Percentiles rank a stretch among this genome's conserved stretches.
phyloP scores from a whole-genome alignment of 2,329 filamentous ascomycete species.

The Arachnomyces sp. region DNA sequence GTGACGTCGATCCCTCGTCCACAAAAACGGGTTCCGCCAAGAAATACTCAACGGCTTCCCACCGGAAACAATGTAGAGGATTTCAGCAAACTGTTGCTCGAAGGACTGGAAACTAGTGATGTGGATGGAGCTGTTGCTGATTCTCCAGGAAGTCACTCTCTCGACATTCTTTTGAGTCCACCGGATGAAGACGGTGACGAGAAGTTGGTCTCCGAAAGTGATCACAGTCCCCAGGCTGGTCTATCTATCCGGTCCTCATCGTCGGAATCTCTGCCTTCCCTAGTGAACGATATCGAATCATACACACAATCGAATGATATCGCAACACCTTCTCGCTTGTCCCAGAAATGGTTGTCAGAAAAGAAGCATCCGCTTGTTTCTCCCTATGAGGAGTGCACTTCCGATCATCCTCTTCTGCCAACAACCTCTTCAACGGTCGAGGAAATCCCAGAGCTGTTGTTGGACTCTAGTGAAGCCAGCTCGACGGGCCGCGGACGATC shows the following conservation, averaged over 20 bases:
- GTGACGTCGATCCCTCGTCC: conserved; percentile 53
- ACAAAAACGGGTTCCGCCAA: conserved; percentile 31
- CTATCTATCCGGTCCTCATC: conserved; percentile 46
- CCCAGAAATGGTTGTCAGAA: conserved; percentile 30
- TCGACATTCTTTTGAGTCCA: conserved; percentile 51
- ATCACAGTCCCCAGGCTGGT: conserved; percentile 37
- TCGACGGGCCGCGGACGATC: conserved; percentile 22
- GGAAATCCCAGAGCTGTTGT: conserved; percentile 14
- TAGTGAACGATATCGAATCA: conserved; percentile 44
- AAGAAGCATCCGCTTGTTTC: conserved; percentile 43
- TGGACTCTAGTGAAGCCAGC: conserved; percentile 19
- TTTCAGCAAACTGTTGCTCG: conserved; percentile 52
- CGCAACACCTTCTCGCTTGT: conserved; percentile 34
- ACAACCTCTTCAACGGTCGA: conserved; percentile 18
- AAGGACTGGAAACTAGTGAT: conserved; percentile 43
- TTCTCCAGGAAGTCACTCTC: conserved; percentile 37
- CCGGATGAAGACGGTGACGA: conserved; percentile 39
- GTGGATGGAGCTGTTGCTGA: conserved; percentile 34
- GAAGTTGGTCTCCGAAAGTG: conserved; percentile 33
- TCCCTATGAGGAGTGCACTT: conserved; percentile 47
- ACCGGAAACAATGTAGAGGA: conserved; percentile 37
- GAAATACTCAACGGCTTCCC: conserved; percentile 31
- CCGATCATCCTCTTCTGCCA: conserved; percentile 51
- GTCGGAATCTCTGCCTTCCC: conserved; percentile 51
- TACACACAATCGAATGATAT: conserved; percentile 39